phyloP scores from a whole-genome alignment of 257 asterid genomes.

The Rubia yunnanensis region DNA sequence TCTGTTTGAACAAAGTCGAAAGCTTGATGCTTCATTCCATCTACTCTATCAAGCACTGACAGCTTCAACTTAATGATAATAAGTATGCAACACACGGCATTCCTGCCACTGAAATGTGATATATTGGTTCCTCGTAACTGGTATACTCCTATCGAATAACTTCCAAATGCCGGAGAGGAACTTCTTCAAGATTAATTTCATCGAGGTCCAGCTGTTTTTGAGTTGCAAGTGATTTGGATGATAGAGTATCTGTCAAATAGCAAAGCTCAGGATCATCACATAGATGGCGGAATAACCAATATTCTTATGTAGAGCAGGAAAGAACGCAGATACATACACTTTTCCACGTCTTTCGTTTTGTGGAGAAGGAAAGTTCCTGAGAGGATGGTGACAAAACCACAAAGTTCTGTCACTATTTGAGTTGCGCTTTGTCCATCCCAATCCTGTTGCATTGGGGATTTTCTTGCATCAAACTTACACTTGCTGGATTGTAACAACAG shows the following conservation, averaged over 20 bases:
- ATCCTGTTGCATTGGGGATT: slow-evolving; percentile 20
- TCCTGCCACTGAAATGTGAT: background rate
- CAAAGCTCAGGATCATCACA: background rate
- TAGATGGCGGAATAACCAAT: background rate
- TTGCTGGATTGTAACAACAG: background rate
- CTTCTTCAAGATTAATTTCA: slow-evolving; percentile 15
- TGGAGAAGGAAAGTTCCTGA: slow-evolving; percentile 36
- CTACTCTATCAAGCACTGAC: background rate
- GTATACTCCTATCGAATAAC: background rate
- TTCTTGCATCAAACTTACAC: background rate
- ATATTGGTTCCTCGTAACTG: background rate
- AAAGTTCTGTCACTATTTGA: slow-evolving; percentile 31
- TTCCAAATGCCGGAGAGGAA: slow-evolving; percentile 25
- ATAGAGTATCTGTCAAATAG: slow-evolving; percentile 14
- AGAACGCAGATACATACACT: slow-evolving; percentile 10
- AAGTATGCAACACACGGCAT: background rate
- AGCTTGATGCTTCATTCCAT: background rate
- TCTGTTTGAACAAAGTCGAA: background rate
- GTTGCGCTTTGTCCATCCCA: slow-evolving; percentile 31
- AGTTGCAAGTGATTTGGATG: slow-evolving; percentile 4
- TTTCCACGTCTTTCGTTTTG: slow-evolving; percentile 30
- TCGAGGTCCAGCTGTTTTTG: slow-evolving; percentile 16
- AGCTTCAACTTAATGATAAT: background rate
- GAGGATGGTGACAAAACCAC: slow-evolving; percentile 32
- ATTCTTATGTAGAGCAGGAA: too few species aligned